Base-by-base conservation (phyloP, 2,329 filamentous ascomycete species). In the Onygena corvina region DNA sequence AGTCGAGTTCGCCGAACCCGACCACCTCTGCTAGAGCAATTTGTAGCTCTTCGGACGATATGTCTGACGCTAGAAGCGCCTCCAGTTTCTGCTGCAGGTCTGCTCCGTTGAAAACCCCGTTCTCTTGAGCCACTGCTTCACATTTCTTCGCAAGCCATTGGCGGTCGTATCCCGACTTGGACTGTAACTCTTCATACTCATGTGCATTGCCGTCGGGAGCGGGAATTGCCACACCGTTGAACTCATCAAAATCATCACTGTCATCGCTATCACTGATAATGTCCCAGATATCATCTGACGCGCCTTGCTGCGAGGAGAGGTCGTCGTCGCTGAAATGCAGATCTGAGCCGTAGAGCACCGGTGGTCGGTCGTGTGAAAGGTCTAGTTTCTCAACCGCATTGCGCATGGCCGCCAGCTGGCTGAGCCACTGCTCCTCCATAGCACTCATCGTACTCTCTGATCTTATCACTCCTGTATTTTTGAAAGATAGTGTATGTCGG, bases 1-100 rank as follows among this genome's bases (percentile, higher is more conserved):
- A 81, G 56, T 98, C 90, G 14, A 98, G 73, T 60, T 96, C 87
- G 58, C 92, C 88, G 59, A 90, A 96, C 0, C 93, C 92, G 52
- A 98, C 74, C 36, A 95, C 78, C 58, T 98, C 92, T 0, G 86
- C 87, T 30, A 98, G 74, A 34, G 83, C 80, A 61, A 88, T 89
- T 64, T 96, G 90, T n/a, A 96, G 71, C 65, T 94, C 87, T 51
- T 94, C 86, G 51, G 94, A 84, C 27, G 77, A 74, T 58, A 72
- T 77, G 56, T 80, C 76, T 3, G 86, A 85, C 5, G 75, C 76
- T 30, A 98, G 66, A 2, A 90, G 74, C 3, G 85, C 83, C 33
- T 80, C 68, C 30, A 96, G 78, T 63, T 95, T 88, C 49, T 83
- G 77, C 54, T 84, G 75, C 34, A 96, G 75, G n/a, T 84, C 80